Evolutionary conservation across 2,329 filamentous ascomycete genomes (phyloP), one percentile per base, ranked within the genome.

Genomic region (Alternaria triticina): DNA sequence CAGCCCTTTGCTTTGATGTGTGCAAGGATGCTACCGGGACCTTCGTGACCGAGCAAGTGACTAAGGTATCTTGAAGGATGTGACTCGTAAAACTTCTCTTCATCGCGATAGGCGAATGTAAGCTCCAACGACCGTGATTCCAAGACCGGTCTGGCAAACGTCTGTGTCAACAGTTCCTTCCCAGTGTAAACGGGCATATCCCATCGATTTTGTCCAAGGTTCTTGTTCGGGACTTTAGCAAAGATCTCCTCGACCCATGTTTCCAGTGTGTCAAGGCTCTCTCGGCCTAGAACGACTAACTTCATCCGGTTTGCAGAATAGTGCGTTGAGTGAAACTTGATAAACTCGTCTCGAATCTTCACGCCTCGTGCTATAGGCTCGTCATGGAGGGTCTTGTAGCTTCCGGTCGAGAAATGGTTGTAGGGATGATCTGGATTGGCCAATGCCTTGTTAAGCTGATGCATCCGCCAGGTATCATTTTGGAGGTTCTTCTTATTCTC

Each of bases 401-500:
- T 97, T 58, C 94, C 94, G 0, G 94, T 97, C 0, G 92, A 94
- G 77, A 97, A 97, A 74, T 97, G 91, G 77, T 92, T 92, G 78
- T 92, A 97, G 0, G 94, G 94, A 74, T 97, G 94, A 13, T 90
- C 88, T 4, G 92, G 90, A 79, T 95, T 97, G 3, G 93, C 93
- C n/a, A 96, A 83, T 4, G 91, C 91, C 82, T 97, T 97, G 76
- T 93, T 91, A 23, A 97, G 85, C 81, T 97, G 94, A 74, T 95
- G 89, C 67, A 97, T 82, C 15, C 94, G 89, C 93, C 94, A 97
- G 59, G 88, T 87, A 75, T 97, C 94, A 77, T 89, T 95, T 81
- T 97, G 94, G 52, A 97, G 83, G 72, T 97, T 97, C 86, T 97
- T 97, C 86, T 97, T 97, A 83, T 97, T 97, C 80, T 97, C 94